Evolutionary conservation across 257 asterid genomes (phyloP).

Genomic region (Coffea canephora): DNA sequence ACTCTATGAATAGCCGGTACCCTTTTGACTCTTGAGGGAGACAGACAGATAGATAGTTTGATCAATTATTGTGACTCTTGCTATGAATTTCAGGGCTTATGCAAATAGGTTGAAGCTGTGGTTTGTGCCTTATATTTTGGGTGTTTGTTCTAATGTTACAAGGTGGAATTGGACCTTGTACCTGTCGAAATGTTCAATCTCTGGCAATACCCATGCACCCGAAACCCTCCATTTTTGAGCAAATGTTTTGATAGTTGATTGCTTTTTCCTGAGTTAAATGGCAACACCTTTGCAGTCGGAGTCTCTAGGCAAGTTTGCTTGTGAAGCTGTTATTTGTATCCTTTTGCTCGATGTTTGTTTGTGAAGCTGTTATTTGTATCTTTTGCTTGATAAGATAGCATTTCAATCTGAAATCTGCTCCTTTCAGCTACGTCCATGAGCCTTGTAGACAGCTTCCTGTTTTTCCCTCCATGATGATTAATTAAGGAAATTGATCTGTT

Average conservation of each 20-base stretch:
- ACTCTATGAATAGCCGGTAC: conserved; percentile 2
- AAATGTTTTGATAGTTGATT: background rate
- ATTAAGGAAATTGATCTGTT: too few species aligned
- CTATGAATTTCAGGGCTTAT: background rate
- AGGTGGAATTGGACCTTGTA: background rate
- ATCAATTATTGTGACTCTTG: background rate
- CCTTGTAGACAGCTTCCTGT: too few species aligned
- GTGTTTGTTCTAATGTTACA: background rate
- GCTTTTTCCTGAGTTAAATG: background rate
- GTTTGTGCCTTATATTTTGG: background rate
- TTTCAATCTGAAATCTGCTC: too few species aligned
- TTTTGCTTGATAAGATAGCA: too few species aligned
- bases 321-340: background rate
- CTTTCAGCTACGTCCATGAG: too few species aligned
- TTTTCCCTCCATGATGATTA: too few species aligned
- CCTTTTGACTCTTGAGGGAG: background rate
- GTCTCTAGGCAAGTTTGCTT: background rate
- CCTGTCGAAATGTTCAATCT: background rate
- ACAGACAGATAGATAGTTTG: background rate
- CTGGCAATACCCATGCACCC: background rate
- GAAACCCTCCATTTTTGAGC: background rate
- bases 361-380: too few species aligned
- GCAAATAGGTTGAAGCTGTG: background rate
- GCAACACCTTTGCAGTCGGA: background rate
- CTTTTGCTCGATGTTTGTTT: too few species aligned